Evolutionary conservation across 2,329 filamentous ascomycete genomes (phyloP).

Genomic region (Neonectria magnoliae): DNA sequence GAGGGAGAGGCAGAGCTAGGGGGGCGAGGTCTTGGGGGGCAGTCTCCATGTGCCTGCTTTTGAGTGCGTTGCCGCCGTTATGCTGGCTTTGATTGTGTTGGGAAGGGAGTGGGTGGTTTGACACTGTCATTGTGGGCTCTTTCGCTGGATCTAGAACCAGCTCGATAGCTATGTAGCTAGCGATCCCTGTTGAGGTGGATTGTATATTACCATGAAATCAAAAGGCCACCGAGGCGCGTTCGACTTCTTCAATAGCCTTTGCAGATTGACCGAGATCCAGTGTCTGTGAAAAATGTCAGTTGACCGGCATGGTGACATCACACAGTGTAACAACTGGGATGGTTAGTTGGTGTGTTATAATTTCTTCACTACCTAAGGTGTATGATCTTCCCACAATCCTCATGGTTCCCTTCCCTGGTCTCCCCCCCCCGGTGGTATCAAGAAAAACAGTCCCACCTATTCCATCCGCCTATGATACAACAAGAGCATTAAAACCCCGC

Average conservation of each 20-base stretch:
- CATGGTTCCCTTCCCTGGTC: neutral
- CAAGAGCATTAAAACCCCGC: constrained; percentile 20
- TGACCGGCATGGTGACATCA: neutral
- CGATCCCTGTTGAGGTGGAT: constrained; percentile 12
- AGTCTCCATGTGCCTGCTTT: neutral
- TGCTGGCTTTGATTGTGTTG: neutral
- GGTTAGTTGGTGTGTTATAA: neutral
- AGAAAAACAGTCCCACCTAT: constrained; percentile 20
- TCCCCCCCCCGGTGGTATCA: constrained; percentile 19
- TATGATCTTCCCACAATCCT: constrained; percentile 1
- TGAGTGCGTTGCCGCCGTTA: neutral
- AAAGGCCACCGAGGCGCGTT: constrained; percentile 16
- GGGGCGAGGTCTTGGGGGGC: neutral
- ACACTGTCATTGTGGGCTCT: neutral
- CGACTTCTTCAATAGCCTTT: constrained; percentile 5
- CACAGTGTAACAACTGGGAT: neutral
- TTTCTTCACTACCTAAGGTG: constrained; percentile 3
- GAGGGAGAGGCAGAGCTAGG: neutral
- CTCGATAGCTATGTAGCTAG: neutral
- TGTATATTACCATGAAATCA: constrained; percentile 30
- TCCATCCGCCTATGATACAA: constrained; percentile 33
- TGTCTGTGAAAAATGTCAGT: neutral
- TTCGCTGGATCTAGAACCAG: constrained; percentile 3
- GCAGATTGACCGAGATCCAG: neutral
- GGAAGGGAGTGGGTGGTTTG: neutral